Evolutionary conservation across 768 basidiomycete genomes (phyloP).

Genomic region (Candolleomyces eurysporus): DNA sequence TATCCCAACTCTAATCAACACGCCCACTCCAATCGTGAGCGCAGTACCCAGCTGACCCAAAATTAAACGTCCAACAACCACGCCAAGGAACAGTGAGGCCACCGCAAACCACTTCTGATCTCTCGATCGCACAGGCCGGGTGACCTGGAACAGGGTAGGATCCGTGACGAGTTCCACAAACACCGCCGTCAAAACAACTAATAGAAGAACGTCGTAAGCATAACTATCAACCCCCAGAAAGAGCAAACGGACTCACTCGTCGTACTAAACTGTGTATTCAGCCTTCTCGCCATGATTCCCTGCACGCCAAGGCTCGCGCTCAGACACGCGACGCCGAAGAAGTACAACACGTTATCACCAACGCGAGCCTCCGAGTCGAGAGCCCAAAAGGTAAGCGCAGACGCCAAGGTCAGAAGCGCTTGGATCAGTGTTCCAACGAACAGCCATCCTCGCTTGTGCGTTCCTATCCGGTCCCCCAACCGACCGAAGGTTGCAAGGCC

Average conservation of each 20-base stretch:
- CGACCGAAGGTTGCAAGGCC: slow-evolving; percentile 7
- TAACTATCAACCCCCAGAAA: background rate
- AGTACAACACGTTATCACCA: slow-evolving; percentile 16
- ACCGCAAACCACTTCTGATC: slow-evolving; percentile 74
- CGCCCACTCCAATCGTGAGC: slow-evolving; percentile 62
- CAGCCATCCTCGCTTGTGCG: slow-evolving; percentile 11
- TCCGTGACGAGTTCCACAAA: slow-evolving; percentile 81
- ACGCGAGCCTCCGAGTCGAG: slow-evolving; percentile 56
- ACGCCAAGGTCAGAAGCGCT: slow-evolving; percentile 4
- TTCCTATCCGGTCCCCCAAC: slow-evolving; percentile 6
- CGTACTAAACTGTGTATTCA: slow-evolving; percentile 8
- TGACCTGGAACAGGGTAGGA: slow-evolving; percentile 65
- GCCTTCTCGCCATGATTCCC: slow-evolving; percentile 11
- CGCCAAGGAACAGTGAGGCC: slow-evolving; percentile 67
- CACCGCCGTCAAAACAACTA: slow-evolving; percentile 60
- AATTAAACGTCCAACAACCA: slow-evolving; percentile 61
- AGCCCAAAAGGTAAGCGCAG: slow-evolving; percentile 43
- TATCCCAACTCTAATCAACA: slow-evolving; percentile 59
- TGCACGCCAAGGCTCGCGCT: slow-evolving; percentile 13
- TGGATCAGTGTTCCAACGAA: slow-evolving; percentile 9
- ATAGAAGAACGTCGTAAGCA: background rate
- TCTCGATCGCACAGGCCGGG: slow-evolving; percentile 51
- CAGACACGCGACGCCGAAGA: slow-evolving; percentile 10
- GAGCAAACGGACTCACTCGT: slow-evolving; percentile 5
- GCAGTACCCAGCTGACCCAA: slow-evolving; percentile 59